Evolutionary conservation across 1,139 yeast genomes (phyloP).

Genomic region (Suhomyces kunorum): DNA sequence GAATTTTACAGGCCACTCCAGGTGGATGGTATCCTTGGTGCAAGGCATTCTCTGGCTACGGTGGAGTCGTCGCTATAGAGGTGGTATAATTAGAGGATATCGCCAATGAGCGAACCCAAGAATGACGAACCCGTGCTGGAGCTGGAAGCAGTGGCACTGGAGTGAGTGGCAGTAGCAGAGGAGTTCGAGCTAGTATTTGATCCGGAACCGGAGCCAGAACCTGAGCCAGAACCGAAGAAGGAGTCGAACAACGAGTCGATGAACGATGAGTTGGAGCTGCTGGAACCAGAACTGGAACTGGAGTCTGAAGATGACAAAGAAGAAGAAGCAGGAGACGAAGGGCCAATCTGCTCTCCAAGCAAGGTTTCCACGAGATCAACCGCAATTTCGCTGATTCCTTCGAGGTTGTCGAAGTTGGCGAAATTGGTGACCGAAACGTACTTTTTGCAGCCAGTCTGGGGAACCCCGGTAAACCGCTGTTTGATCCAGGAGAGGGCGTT

Average conservation of each 20-base stretch:
- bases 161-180: background rate
- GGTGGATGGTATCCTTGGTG: too few relatives aligned
- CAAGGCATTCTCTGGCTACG: too few relatives aligned
- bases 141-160: background rate
- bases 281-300: background rate
- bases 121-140: constrained; percentile 1
- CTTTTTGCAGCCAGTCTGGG: constrained; percentile 8
- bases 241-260: background rate
- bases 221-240: background rate
- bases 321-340: background rate
- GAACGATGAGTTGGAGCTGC: background rate
- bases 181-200: background rate
- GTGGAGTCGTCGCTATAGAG: too few relatives aligned
- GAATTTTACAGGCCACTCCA: too few relatives aligned
- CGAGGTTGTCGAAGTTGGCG: background rate
- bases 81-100: background rate
- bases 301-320: background rate
- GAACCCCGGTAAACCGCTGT: constrained; percentile 5
- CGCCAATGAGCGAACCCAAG: constrained; percentile 1
- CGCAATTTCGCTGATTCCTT: background rate
- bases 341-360: constrained; percentile 1
- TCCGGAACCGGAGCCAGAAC: background rate
- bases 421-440: background rate
- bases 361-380: background rate
- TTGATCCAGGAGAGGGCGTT: constrained; percentile 20